Evolutionary conservation across 2,329 filamentous ascomycete species (phyloP).

Genomic region (Didymella exigua): DNA sequence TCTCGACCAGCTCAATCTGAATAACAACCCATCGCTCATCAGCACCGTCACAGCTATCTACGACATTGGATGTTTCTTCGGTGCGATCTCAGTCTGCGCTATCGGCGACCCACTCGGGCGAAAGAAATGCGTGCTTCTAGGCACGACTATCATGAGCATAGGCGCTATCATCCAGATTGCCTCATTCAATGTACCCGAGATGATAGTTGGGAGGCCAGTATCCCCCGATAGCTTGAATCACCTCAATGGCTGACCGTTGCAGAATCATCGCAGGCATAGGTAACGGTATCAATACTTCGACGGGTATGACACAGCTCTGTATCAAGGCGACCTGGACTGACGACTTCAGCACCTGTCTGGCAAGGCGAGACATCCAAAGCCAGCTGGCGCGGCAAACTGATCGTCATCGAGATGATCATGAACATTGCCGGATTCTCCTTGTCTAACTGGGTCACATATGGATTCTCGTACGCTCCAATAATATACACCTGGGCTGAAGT

Average conservation of each 20-base stretch:
- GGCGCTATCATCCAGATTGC: constrained; percentile 57
- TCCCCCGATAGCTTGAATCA: neutral
- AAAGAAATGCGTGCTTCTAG: constrained; percentile 55
- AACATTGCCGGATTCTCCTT: constrained; percentile 58
- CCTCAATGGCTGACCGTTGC: neutral
- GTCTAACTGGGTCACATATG: constrained; percentile 60
- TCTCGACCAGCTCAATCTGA: constrained; percentile 55
- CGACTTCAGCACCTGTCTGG: constrained; percentile 56
- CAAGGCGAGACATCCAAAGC: constrained; percentile 59
- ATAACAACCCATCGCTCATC: constrained; percentile 48
- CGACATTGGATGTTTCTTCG: constrained; percentile 65
- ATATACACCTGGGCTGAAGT: neutral
- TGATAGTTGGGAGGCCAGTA: constrained; percentile 54
- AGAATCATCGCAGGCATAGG: constrained; percentile 56
- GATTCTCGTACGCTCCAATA: constrained; percentile 50
- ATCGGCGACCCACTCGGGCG: constrained; percentile 57
- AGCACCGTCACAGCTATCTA: constrained; percentile 63
- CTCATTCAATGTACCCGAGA: constrained; percentile 53
- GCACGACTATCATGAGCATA: constrained; percentile 56
- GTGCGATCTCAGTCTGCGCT: constrained; percentile 54
- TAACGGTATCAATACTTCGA: constrained; percentile 59
- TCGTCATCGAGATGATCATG: constrained; percentile 57
- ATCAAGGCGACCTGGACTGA: constrained; percentile 22
- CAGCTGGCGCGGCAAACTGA: constrained; percentile 51
- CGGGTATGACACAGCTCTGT: constrained; percentile 41